Percentiles rank a stretch among this genome's conserved stretches.
Evolutionary conservation across 208 protist species (phyloP).

Genomic region (Acanthamoeba culbertsoni): DNA sequence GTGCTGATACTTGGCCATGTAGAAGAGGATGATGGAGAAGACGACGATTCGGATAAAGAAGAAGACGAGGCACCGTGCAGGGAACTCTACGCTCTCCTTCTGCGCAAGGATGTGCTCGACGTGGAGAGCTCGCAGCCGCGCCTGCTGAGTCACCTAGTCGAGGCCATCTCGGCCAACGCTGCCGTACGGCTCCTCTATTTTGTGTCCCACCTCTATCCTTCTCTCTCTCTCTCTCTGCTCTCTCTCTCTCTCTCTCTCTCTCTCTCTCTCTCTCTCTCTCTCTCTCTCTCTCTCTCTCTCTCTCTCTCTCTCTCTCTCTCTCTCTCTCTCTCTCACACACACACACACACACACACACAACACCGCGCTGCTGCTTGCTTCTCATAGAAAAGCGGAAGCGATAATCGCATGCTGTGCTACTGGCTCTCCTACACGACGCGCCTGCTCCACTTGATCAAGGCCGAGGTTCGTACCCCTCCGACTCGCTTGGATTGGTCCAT

Average conservation of each 20-base stretch:
- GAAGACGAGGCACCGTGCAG: neutral
- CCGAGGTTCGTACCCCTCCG: neutral
- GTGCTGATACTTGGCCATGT: neutral
- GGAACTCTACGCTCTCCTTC: neutral
- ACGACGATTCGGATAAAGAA: neutral
- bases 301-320: too few species aligned
- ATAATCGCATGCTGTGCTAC: neutral
- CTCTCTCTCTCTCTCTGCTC: neutral
- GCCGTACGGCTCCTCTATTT: neutral
- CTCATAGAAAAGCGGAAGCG: neutral
- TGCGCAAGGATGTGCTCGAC: neutral
- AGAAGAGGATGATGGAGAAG: neutral
- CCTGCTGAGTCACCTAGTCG: neutral
- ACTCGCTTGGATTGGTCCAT: too few species aligned
- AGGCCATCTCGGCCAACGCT: neutral
- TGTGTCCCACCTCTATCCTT: neutral
- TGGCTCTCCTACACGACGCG: constrained; percentile 16
- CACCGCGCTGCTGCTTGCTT: too few species aligned
- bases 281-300: too few species aligned
- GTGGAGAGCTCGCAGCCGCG: neutral
- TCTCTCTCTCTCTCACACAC: too few species aligned
- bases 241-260: neutral
- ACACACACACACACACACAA: too few species aligned
- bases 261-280: neutral
- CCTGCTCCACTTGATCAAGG: constrained; percentile 2